Conservation (phyloP, 2,329 filamentous ascomycete genomes). For the Verticillium isaacii region DNA sequence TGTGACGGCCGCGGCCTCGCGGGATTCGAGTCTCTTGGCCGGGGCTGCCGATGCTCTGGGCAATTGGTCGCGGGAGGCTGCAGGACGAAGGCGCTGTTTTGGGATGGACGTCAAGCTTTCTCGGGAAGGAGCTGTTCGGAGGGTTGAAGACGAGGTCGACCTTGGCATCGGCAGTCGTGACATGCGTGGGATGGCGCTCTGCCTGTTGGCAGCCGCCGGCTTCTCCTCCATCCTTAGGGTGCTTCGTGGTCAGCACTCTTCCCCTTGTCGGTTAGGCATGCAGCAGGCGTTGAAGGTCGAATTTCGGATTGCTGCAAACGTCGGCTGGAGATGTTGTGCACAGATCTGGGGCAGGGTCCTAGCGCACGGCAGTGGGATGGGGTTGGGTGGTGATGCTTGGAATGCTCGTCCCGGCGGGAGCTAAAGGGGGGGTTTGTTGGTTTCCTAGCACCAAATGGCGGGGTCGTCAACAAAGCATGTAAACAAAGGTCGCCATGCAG, state of each 20-base stretch:
- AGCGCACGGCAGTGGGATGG: neutral
- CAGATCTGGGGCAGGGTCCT: neutral
- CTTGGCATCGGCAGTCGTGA: constrained; percentile 33
- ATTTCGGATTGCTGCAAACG: neutral
- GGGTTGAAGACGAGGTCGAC: constrained; percentile 20
- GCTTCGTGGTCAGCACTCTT: neutral
- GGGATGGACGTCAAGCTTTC: constrained; percentile 18
- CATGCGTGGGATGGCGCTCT: constrained; percentile 28
- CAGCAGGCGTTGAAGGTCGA: too few species aligned
- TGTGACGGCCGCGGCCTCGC: constrained; percentile 11
- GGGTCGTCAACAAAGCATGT: neutral
- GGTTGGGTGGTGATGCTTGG: neutral
- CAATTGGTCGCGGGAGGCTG: constrained; percentile 21
- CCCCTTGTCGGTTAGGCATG: neutral
- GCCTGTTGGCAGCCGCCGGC: constrained; percentile 5
- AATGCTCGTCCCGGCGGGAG: neutral
- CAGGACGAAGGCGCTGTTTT: constrained; percentile 31
- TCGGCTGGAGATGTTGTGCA: neutral
- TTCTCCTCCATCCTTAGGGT: constrained; percentile 10
- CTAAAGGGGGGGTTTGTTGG: neutral
- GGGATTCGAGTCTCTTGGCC: constrained; percentile 1
- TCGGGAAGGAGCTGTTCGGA: constrained; percentile 23
- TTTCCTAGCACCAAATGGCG: neutral
- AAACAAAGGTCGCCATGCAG: neutral
- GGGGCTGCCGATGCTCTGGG: constrained; percentile 7